These are phyloP conservation scores for Pichia nanzhaoensis DNA, from an alignment of 805 yeast genomes.

Conservation along the genomic window DNA sequence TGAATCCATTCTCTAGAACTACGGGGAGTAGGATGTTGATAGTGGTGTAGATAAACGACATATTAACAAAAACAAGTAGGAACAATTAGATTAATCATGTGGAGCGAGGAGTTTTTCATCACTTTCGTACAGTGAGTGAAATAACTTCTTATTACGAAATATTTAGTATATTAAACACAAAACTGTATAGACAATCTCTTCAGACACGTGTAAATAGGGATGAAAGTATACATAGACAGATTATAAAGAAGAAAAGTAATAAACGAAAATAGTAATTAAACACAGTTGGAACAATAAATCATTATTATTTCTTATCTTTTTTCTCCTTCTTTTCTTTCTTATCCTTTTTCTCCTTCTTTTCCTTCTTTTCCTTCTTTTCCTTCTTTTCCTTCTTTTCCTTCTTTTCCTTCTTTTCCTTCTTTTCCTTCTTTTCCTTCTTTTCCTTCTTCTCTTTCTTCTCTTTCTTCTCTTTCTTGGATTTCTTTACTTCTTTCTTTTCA, in stretches of 20 bases:
- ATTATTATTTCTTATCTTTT: too few relatives aligned
- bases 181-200: not conserved
- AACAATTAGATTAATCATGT: too few relatives aligned
- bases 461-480: conserved; percentile 19
- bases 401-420: conserved; percentile 29
- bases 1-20: not conserved
- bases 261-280: not conserved
- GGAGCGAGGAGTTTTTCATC: too few relatives aligned
- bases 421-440: conserved; percentile 21
- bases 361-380: conserved; percentile 24
- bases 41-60: too few relatives aligned
- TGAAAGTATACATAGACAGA: conserved; percentile 1
- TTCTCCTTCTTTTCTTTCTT: conserved; percentile 7
- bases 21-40: too few relatives aligned
- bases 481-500: conserved; percentile 20
- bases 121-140: too few relatives aligned
- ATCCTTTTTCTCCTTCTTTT: conserved; percentile 17
- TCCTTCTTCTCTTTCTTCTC: conserved; percentile 20
- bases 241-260: not conserved
- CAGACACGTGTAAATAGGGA: not conserved
- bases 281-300: conserved; percentile 1
- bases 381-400: conserved; percentile 29
- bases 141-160: too few relatives aligned
- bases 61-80: too few relatives aligned
- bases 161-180: conserved; percentile 6